A percentile compares a stretch with the other conserved stretches of the same genome.
Evolutionary conservation across 306 rosid genomes (phyloP).

Genomic region (Mimosa pudica): DNA sequence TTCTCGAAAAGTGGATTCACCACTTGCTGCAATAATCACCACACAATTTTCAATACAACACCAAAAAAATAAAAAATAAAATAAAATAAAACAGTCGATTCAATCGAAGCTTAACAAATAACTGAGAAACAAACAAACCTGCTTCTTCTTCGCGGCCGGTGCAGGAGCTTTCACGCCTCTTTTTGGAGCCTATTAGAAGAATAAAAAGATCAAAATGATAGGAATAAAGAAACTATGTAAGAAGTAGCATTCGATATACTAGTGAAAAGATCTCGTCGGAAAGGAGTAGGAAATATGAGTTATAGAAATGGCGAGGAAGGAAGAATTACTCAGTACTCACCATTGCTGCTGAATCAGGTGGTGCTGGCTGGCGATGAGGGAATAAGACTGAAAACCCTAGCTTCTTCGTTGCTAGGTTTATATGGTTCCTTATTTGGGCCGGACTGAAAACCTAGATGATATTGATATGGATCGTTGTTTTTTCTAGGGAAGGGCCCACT

Average conservation of each 20-base stretch:
- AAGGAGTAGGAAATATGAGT: background rate
- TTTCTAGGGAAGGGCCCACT: too few relatives aligned
- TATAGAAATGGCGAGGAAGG: background rate
- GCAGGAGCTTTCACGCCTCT: conserved; percentile 48
- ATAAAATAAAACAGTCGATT: background rate
- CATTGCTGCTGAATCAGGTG: background rate
- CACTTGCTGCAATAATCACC: conserved; percentile 50
- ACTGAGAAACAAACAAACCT: conserved; percentile 36
- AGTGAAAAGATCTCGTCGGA: background rate
- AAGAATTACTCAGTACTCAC: background rate
- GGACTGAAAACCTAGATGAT: background rate
- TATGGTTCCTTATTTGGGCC: background rate
- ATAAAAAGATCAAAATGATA: background rate
- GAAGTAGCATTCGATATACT: background rate
- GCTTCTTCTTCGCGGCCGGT: conserved; percentile 52
- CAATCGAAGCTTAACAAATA: background rate
- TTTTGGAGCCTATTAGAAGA: conserved; percentile 49
- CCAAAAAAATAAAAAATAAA: background rate
- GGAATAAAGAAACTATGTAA: too few relatives aligned
- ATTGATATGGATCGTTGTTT: too few relatives aligned
- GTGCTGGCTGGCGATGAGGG: background rate
- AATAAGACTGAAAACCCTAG: background rate
- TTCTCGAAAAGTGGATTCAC: conserved; percentile 78
- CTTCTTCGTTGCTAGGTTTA: background rate
- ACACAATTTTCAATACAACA: background rate